phyloP scores from a whole-genome alignment of 345 rosid species.

The Nephelium lappaceum region DNA sequence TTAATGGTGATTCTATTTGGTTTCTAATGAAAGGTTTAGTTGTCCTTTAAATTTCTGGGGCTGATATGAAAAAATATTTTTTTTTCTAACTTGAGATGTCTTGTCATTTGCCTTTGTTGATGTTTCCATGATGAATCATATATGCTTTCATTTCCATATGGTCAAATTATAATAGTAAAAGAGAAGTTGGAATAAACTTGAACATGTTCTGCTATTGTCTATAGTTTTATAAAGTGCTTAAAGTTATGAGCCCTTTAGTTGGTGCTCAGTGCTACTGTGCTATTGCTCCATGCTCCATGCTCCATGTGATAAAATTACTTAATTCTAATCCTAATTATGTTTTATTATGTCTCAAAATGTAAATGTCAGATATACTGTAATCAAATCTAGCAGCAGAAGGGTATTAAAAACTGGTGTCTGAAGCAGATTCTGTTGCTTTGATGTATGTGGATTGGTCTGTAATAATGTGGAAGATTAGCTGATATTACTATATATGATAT shows the following conservation, averaged over 20 bases:
- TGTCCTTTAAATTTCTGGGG: neutral
- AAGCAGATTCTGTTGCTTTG: neutral
- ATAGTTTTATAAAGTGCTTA: neutral
- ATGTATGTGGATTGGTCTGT: neutral
- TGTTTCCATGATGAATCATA: neutral
- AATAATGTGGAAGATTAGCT: neutral
- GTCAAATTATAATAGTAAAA: neutral
- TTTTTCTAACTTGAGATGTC: neutral
- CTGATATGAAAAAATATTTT: neutral
- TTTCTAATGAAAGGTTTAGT: neutral
- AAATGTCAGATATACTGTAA: neutral
- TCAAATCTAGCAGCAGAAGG: slow-evolving; percentile 1
- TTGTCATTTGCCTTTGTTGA: neutral
- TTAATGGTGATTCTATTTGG: neutral
- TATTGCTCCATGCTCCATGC: neutral
- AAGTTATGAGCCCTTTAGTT: neutral
- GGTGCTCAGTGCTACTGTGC: neutral
- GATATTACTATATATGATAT: neutral
- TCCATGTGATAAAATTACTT: neutral
- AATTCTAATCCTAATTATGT: neutral
- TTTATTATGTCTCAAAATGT: neutral
- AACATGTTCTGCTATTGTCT: neutral
- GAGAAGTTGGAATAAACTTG: neutral
- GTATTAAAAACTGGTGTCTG: neutral
- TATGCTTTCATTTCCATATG: neutral